phyloP scores from a whole-genome alignment of 1,139 yeast species.

The Yamadazyma songkhlaensis region DNA sequence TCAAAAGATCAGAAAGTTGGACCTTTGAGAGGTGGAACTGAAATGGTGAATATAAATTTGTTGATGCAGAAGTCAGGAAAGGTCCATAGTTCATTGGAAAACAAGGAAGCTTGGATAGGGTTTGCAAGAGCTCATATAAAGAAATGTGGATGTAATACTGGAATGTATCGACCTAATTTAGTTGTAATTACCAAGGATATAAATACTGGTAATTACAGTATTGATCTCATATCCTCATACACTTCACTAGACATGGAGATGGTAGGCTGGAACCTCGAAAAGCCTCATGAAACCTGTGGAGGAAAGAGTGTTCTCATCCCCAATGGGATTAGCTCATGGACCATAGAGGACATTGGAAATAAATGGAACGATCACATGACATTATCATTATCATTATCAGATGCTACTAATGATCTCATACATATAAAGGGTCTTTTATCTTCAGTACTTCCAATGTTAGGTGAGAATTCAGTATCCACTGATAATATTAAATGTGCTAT shows the following conservation, averaged over 20 bases:
- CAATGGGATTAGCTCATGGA: constrained; percentile 33
- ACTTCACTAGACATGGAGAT: constrained; percentile 37
- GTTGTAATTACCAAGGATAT: constrained; percentile 36
- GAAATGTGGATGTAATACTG: constrained; percentile 47
- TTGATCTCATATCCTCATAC: constrained; percentile 31
- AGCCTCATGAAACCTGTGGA: constrained; percentile 21
- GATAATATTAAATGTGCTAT: constrained; percentile 34
- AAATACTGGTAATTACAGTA: constrained; percentile 14
- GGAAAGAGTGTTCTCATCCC: constrained; percentile 30
- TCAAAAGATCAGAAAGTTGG: constrained; percentile 20
- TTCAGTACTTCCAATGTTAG: constrained; percentile 12
- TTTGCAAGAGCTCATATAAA: constrained; percentile 47
- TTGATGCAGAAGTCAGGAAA: constrained; percentile 16
- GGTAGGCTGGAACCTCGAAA: constrained; percentile 29
- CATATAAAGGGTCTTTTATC: constrained; percentile 29
- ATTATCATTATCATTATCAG: constrained; percentile 33
- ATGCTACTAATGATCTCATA: constrained; percentile 31
- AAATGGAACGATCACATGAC: constrained; percentile 24
- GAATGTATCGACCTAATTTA: constrained; percentile 46
- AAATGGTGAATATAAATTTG: constrained; percentile 20
- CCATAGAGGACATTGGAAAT: constrained; percentile 8
- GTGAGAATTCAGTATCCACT: constrained; percentile 9
- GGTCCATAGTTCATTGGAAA: constrained; percentile 7
- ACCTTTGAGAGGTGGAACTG: constrained; percentile 34
- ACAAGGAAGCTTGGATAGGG: constrained; percentile 45